phyloP scores from a whole-genome alignment of 208 protist species.

The Leishmania amazonensis region DNA sequence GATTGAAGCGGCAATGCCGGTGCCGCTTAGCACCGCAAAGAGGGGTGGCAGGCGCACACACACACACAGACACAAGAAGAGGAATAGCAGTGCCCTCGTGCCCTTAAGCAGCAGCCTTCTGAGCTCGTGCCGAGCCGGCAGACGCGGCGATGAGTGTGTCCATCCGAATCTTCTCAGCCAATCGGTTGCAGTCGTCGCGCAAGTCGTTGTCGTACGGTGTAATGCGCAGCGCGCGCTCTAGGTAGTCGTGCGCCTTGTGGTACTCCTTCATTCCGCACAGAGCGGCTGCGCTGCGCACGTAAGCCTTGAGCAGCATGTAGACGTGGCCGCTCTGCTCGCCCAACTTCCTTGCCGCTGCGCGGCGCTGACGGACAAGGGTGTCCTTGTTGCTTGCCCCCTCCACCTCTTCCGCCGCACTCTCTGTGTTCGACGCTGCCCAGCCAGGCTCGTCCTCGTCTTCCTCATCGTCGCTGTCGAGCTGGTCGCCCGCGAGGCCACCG shows the following conservation, averaged over 20 bases:
- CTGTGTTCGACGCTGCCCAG: background rate
- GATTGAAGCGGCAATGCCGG: background rate
- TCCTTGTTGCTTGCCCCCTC: constrained; percentile 28
- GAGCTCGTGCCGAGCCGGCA: constrained; percentile 7
- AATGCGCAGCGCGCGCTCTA: constrained; percentile 87
- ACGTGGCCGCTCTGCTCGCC: constrained; percentile 83
- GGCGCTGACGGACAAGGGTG: constrained; percentile 40
- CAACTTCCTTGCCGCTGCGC: constrained; percentile 63
- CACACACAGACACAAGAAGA: background rate
- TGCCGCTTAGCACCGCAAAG: background rate
- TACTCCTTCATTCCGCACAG: constrained; percentile 85
- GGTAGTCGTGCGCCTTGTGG: constrained; percentile 62
- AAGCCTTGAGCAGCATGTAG: constrained; percentile 92
- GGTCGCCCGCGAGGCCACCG: constrained; percentile 48
- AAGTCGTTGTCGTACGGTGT: constrained; percentile 94
- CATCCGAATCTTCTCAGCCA: constrained; percentile 91
- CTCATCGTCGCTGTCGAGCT: constrained; percentile 82
- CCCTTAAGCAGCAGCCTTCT: constrained; percentile 10
- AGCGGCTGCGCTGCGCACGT: constrained; percentile 82
- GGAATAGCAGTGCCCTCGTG: background rate
- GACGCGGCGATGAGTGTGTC: constrained; percentile 83
- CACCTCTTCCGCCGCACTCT: background rate
- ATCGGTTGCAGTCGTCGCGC: constrained; percentile 81
- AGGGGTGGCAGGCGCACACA: background rate
- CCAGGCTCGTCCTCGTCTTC: constrained; percentile 66